A percentile compares a stretch with the other conserved stretches of the same genome.
phyloP scores from a whole-genome alignment of 2,329 filamentous ascomycete genomes.

The Fusarium miscanthi region DNA sequence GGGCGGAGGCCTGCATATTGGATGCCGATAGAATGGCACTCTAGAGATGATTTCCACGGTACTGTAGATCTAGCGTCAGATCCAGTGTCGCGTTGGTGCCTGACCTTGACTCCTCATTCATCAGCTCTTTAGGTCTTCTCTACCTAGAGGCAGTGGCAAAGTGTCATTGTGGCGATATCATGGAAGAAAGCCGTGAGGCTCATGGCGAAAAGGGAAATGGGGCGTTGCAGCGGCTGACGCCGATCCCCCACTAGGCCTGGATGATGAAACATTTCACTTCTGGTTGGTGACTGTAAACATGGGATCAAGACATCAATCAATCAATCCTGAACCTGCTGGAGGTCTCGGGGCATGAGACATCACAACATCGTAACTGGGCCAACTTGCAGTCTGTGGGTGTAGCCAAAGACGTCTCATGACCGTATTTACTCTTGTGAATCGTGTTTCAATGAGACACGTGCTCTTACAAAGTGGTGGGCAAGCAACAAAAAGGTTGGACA shows the following conservation, averaged over 20 bases:
- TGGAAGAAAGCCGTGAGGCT: conserved; percentile 41
- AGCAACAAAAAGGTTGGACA: conserved; percentile 6
- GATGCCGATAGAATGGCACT: conserved; percentile 30
- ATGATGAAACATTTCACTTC: conserved; percentile 4
- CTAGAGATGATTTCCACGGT: conserved; percentile 23
- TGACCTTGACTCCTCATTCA: conserved; percentile 2
- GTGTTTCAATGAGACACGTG: conserved; percentile 33
- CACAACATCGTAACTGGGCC: conserved; percentile 22
- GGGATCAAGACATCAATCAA: conserved; percentile 21
- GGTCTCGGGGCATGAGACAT: conserved; percentile 19
- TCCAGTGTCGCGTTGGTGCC: conserved; percentile 27
- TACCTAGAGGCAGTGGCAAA: neutral
- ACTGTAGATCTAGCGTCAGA: conserved; percentile 21
- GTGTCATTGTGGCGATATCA: conserved; percentile 27
- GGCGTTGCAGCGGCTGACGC: conserved; percentile 31
- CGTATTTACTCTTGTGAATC: conserved; percentile 6
- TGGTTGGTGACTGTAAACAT: conserved; percentile 4
- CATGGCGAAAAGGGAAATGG: conserved; percentile 8
- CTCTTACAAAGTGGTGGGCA: conserved; percentile 27
- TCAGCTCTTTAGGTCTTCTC: neutral
- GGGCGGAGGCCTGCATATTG: conserved; percentile 38
- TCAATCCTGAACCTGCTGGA: conserved; percentile 4
- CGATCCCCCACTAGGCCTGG: conserved; percentile 31
- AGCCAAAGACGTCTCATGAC: conserved; percentile 33
- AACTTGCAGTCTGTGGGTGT: conserved; percentile 33